Conservation (phyloP, 768 basidiomycete genomes). For the Crassisporium funariophilum region DNA sequence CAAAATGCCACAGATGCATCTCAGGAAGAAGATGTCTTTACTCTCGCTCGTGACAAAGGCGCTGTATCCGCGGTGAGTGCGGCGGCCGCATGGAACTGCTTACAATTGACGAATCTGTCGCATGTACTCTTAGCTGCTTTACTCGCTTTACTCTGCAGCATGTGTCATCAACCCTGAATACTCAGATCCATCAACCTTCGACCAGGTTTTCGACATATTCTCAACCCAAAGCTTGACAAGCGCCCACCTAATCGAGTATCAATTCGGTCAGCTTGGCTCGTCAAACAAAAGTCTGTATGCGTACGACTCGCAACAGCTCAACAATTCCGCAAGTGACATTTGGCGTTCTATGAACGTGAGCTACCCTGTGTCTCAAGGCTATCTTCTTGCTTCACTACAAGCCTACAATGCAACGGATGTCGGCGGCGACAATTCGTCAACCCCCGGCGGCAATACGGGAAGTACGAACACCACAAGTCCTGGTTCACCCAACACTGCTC, state of each 20-base stretch:
- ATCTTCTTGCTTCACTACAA: constrained; percentile 69
- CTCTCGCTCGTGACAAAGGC: constrained; percentile 74
- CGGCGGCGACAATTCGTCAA: constrained; percentile 20
- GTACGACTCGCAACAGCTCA: constrained; percentile 66
- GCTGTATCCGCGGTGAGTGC: constrained; percentile 74
- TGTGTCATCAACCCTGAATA: constrained; percentile 81
- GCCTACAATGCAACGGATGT: constrained; percentile 61
- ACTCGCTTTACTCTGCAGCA: constrained; percentile 69
- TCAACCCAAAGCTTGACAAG: constrained; percentile 65
- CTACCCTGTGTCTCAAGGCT: constrained; percentile 52
- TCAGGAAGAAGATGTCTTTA: constrained; percentile 73
- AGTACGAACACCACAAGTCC: constrained; percentile 17
- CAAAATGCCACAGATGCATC: constrained; percentile 68
- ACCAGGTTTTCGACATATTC: constrained; percentile 76
- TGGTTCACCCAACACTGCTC: constrained; percentile 47
- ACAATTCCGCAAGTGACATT: constrained; percentile 48
- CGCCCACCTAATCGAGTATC: constrained; percentile 56
- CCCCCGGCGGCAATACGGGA: constrained; percentile 23
- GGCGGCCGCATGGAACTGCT: too few species aligned
- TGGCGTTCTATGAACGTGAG: constrained; percentile 43
- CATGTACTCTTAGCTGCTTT: constrained; percentile 71
- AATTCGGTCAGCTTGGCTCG: constrained; percentile 61
- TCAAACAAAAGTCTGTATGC: constrained; percentile 54
- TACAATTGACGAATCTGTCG: too few species aligned
- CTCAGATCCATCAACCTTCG: constrained; percentile 59